phyloP scores from a whole-genome alignment of 176 grass and related monocot species.

The Calamus simplicifolius region DNA sequence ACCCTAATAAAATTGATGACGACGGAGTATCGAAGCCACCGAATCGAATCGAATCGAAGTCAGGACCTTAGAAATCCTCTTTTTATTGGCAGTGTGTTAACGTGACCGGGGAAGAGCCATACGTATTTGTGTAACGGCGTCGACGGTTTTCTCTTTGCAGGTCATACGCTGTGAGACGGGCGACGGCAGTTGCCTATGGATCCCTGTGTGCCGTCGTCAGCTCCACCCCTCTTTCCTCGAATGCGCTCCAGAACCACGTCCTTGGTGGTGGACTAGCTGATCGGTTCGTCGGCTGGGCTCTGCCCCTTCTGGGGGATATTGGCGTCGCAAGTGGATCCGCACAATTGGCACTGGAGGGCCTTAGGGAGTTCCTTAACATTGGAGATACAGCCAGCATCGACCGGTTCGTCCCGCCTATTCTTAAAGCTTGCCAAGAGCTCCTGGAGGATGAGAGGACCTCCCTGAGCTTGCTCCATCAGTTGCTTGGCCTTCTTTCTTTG shows the following conservation, averaged over 20 bases:
- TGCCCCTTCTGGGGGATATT: slow-evolving; percentile 63
- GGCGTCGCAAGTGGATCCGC: slow-evolving; percentile 22
- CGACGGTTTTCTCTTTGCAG: slow-evolving; percentile 23
- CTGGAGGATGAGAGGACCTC: slow-evolving; percentile 91
- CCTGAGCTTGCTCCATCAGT: slow-evolving; percentile 53
- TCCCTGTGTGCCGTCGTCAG: slow-evolving; percentile 63
- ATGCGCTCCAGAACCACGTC: slow-evolving; percentile 33
- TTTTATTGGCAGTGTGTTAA: too few relatives aligned
- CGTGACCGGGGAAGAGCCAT: neutral
- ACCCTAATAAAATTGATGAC: too few relatives aligned
- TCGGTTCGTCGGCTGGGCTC: slow-evolving; percentile 72
- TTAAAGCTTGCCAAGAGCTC: slow-evolving; percentile 66
- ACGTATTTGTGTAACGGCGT: neutral
- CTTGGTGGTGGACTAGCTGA: slow-evolving; percentile 60
- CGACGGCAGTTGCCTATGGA: slow-evolving; percentile 68
- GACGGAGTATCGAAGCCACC: too few relatives aligned
- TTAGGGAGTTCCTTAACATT: slow-evolving; percentile 56
- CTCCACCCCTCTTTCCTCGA: slow-evolving; percentile 19
- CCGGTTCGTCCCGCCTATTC: slow-evolving; percentile 63
- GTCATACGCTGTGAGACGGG: slow-evolving; percentile 66
- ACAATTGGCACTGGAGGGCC: slow-evolving; percentile 59
- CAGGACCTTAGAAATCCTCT: too few relatives aligned
- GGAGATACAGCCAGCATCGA: slow-evolving; percentile 53
- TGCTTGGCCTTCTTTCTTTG: slow-evolving; percentile 70
- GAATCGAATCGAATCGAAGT: too few relatives aligned